Base-by-base conservation (phyloP, 371 early-diverging fungal genomes). In the Mortierella sp. region DNA sequence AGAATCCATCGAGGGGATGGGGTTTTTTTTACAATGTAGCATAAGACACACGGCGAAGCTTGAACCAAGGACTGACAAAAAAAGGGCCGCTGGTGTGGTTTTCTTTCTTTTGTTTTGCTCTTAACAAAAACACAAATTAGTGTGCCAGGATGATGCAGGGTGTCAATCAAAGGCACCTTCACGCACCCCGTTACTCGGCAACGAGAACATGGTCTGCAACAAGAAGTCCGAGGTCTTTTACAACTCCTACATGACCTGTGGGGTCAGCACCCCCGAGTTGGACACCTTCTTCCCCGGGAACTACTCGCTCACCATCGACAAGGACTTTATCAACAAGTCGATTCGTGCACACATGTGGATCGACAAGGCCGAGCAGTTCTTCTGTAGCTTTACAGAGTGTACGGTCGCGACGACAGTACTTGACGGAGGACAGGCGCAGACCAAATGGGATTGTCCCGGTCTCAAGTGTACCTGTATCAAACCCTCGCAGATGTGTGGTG, bases 191-290 rank as follows among this genome's bases (percentile, higher is more conserved):
- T 67, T 78, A 55, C 45, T 83, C 34, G 83, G 76, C 8, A 67
- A 72, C 69, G 83, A 83, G 44, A 58, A 53, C 19, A 75, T 83
- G 83, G 83, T 78, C n/a, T 83, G 83, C 71, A 83, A 83, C 73
- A 83, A 83, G 71, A 73, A 83, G 16, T 68, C 83, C 9, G 76
- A 83, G 41, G 76, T 75, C 31, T 83, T 75, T 39, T 64, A 75
- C 55, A 68, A 75, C 22, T 34, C 70, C 22, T 78, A 52, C 64
- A 82, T 82, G 82, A 53, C 70, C 31, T 82, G 82, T 34, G 69
- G 58, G 8, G 82, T 82, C 52, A 43, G 31, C 10, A 48, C 77
- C 0, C 72, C 71, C 2, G 75, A 68, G 22, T 44, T 82, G 34
- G 34, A 39, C 2, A 39, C 50, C 26, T 69, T 82, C 64, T 82